Conservation (phyloP, 75 land plant genomes). For the Selaginella moellendorffii region DNA sequence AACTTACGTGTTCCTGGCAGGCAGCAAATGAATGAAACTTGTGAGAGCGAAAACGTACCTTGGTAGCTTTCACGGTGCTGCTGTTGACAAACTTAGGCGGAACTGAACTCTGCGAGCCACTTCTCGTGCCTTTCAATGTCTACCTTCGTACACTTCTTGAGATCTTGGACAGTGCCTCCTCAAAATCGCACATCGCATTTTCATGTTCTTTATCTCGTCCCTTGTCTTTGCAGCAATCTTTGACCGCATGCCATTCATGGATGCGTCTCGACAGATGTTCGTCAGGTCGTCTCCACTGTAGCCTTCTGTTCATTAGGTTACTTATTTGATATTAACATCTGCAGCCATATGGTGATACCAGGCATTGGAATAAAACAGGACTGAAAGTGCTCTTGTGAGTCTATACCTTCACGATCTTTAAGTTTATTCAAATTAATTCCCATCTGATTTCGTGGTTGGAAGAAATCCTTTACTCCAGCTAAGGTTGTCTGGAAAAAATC, state of each 20-base stretch:
- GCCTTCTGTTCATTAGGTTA: constrained; percentile 85
- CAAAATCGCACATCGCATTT: constrained; percentile 96
- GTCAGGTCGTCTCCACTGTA: constrained; percentile 98
- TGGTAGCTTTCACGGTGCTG: not conserved
- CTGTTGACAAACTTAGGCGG: constrained; percentile 37
- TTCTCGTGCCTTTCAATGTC: constrained; percentile 93
- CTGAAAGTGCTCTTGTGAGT: too few relatives aligned
- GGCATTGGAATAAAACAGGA: too few relatives aligned
- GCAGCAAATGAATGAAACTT: constrained; percentile 1
- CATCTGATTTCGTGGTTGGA: constrained; percentile 76
- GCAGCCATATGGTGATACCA: constrained; percentile 72
- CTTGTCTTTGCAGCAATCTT: constrained; percentile 97
- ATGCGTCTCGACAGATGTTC: constrained; percentile 92
- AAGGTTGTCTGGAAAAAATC: too few relatives aligned
- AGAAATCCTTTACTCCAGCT: too few relatives aligned
- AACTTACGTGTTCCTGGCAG: constrained; percentile 1
- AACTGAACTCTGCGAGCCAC: constrained; percentile 89
- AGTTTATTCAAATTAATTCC: constrained; percentile 81
- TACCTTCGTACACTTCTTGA: constrained; percentile 68
- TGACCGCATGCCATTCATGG: constrained; percentile 93
- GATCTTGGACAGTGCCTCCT: constrained; percentile 74
- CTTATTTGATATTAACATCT: constrained; percentile 75
- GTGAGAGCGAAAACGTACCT: constrained; percentile 1
- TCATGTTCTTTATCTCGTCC: constrained; percentile 91
- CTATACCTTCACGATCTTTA: constrained; percentile 88